Base-by-base conservation (phyloP, 164 flowering plant genomes). In the Umbilicus rupestris region DNA sequence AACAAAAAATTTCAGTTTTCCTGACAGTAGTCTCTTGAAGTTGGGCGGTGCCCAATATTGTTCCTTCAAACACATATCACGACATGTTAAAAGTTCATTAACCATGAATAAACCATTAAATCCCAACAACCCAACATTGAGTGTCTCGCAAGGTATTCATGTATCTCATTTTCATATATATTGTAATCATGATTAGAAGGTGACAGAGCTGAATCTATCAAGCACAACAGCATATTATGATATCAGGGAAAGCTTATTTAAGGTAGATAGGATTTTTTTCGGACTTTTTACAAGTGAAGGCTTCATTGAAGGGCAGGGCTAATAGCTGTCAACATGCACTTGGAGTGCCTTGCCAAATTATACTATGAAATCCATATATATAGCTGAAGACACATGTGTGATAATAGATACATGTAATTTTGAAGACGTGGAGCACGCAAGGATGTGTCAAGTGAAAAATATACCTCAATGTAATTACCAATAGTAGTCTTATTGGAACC, bases 11-110 rank as follows among this genome's bases (percentile, higher is more conserved):
- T 90, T 92, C 49, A 92, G 68, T 73, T 92, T 92, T 8, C 87
- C 79, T 30, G 97, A 88, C 73, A 92, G 79, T 62, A 87, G 66
- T 73, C 92, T 84, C 71, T 88, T 87, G 66, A 92, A 88, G 74
- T 90, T 83, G 66, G 85, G 85, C 63, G 96, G 98, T 62, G 96
- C 87, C 84, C 86, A 80, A 52, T 83, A 93, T 70, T 85, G 89
- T 50, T 88, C 98, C 98, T 93, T 65, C 67, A 78, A 46, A 66
- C 68, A 55, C 31, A 55, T n/a, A n/a, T 55, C 60, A 12, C 31
- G 3, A 52, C 30, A 26, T 52, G 31, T 24, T 10, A 41, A 41
- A n/a, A 52, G 16, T 9, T 52, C 31, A 24, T 52, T 3, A 49
- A 20, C 55, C 9, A n/a, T 49, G 24, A 49, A 5, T 49, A 49